Conservation (phyloP, 2,329 filamentous ascomycete species). For the Colletotrichum scovillei region DNA sequence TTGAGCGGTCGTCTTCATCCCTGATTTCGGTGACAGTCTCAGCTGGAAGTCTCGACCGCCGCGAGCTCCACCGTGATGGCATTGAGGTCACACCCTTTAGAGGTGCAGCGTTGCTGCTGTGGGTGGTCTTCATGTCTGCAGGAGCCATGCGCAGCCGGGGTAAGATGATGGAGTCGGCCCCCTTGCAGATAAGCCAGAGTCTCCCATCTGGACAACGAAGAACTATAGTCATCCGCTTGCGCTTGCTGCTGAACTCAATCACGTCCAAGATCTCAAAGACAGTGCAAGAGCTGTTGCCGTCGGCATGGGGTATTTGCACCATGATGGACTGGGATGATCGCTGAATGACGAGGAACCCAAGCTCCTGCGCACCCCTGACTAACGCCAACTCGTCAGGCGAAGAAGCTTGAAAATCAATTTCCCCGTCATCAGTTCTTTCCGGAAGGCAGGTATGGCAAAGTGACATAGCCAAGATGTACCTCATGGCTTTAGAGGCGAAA, state of each 20-base stretch:
- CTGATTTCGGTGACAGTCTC: constrained; percentile 63
- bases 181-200: constrained; percentile 88
- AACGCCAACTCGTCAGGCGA: constrained; percentile 92
- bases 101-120: constrained; percentile 68
- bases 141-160: constrained; percentile 78
- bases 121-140: constrained; percentile 81
- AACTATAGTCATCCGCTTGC: constrained; percentile 93
- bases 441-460: constrained; percentile 92
- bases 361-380: constrained; percentile 84
- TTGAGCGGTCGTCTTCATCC: constrained; percentile 57
- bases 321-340: constrained; percentile 77
- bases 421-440: constrained; percentile 76
- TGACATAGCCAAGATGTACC: constrained; percentile 86
- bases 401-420: constrained; percentile 83
- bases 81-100: constrained; percentile 66
- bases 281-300: constrained; percentile 59
- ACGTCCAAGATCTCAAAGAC: constrained; percentile 85
- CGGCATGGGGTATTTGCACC: constrained; percentile 54
- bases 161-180: constrained; percentile 85
- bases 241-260: constrained; percentile 89
- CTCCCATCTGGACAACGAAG: constrained; percentile 84
- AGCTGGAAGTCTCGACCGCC: constrained; percentile 62
- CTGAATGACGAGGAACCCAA: constrained; percentile 82
- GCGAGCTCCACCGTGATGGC: constrained; percentile 65
- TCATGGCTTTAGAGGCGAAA: constrained; percentile 82